phyloP scores from a whole-genome alignment of 129 eudicot genomes.

The Artemisia argyi region DNA sequence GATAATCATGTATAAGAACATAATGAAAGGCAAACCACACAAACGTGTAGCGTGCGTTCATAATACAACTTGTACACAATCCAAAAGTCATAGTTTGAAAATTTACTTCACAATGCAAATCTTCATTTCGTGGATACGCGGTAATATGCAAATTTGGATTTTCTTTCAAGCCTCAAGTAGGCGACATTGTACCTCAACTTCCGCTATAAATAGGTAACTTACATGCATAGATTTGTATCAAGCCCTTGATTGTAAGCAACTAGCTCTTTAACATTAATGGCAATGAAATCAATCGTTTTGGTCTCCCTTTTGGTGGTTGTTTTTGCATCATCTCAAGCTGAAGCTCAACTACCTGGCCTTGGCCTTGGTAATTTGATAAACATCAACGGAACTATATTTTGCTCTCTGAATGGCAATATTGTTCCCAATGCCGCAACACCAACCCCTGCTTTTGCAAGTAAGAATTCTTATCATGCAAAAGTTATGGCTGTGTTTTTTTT shows the following conservation, averaged over 20 bases:
- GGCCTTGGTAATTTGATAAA: conserved; percentile 3
- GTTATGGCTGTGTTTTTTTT: too few relatives aligned
- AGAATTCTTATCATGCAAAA: neutral
- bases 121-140: neutral
- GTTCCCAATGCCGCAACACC: conserved; percentile 17
- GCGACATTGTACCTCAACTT: conserved; percentile 22
- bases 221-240: conserved; percentile 1
- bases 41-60: conserved; percentile 20
- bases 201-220: conserved; percentile 29
- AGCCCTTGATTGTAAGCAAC: conserved; percentile 14
- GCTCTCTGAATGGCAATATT: conserved; percentile 21
- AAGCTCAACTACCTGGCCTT: conserved; percentile 23
- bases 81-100: neutral
- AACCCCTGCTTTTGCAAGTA: conserved; percentile 35
- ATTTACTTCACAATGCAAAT: neutral
- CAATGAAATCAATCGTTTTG: conserved; percentile 19
- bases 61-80: conserved; percentile 19
- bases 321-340: conserved; percentile 26
- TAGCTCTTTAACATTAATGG: conserved; percentile 24
- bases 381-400: conserved; percentile 22
- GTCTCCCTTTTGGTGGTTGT: conserved; percentile 18
- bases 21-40: neutral
- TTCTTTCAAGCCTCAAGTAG: conserved; percentile 11
- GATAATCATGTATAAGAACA: neutral
- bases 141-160: neutral